Percentiles rank a stretch among this genome's conserved stretches.
phyloP scores from a whole-genome alignment of 495 filamentous ascomycete genomes.

The Annulohypoxylon maeteangense region DNA sequence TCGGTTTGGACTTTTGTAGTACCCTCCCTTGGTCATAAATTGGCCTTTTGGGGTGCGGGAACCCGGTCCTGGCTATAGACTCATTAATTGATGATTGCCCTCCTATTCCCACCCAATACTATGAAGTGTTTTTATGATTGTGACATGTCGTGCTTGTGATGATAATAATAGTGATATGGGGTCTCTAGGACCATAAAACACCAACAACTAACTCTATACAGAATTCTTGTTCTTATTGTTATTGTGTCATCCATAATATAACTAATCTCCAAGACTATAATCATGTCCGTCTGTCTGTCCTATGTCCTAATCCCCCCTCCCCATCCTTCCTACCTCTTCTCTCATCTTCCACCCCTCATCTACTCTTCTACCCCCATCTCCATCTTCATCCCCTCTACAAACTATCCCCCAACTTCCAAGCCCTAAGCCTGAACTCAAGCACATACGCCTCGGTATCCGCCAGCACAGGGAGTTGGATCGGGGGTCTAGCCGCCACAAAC shows the following conservation, averaged over 20 bases:
- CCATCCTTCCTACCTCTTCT: neutral
- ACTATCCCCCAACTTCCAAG: conserved; percentile 6
- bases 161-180: neutral
- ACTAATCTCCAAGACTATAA: too few relatives aligned
- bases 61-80: neutral
- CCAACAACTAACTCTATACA: too few relatives aligned
- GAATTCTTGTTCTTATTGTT: too few relatives aligned
- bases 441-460: conserved; percentile 14
- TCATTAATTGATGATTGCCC: neutral
- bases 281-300: too few relatives aligned
- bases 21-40: neutral
- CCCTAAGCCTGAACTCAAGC: conserved; percentile 29
- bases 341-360: neutral
- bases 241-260: too few relatives aligned
- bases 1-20: neutral
- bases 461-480: conserved; percentile 12
- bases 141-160: neutral
- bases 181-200: too few relatives aligned
- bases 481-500: conserved; percentile 6
- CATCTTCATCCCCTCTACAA: too few relatives aligned
- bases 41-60: neutral
- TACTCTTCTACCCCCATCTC: neutral
- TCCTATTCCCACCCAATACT: neutral
- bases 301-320: too few relatives aligned
- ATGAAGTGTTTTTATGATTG: neutral